Conservation (phyloP, 2,329 filamentous ascomycete species). For the Colletotrichum chrysophilum region DNA sequence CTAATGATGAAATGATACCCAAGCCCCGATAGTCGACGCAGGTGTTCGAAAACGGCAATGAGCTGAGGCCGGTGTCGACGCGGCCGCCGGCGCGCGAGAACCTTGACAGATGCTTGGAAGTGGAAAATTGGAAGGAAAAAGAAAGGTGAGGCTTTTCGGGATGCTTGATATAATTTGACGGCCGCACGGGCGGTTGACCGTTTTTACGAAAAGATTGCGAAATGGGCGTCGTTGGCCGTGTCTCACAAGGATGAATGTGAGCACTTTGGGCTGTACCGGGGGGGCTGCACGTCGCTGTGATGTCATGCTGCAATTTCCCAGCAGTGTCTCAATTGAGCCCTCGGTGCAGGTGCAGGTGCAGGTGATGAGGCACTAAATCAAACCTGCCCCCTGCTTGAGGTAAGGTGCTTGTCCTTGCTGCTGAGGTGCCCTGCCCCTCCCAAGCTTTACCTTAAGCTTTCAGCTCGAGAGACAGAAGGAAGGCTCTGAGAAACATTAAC, state of each 20-base stretch:
- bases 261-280: neutral
- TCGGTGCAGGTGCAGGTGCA: neutral
- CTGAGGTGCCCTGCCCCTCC: neutral
- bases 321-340: constrained; percentile 14
- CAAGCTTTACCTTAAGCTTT: constrained; percentile 2
- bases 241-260: neutral
- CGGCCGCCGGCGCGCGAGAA: neutral
- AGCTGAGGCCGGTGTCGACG: neutral
- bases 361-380: neutral
- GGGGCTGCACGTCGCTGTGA: constrained; percentile 5
- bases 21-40: neutral
- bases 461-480: neutral
- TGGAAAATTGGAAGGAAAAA: neutral
- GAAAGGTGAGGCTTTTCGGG: constrained; percentile 2
- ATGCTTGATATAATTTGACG: neutral
- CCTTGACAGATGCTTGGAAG: neutral
- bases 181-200: neutral
- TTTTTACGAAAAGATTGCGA: neutral
- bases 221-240: neutral
- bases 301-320: constrained; percentile 17
- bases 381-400: neutral
- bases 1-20: constrained; percentile 19
- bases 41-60: neutral
- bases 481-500: neutral
- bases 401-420: neutral